Evolutionary conservation across 1,284 basidiomycete species (phyloP).

Genomic region (Coniferiporia sulphurascens): DNA sequence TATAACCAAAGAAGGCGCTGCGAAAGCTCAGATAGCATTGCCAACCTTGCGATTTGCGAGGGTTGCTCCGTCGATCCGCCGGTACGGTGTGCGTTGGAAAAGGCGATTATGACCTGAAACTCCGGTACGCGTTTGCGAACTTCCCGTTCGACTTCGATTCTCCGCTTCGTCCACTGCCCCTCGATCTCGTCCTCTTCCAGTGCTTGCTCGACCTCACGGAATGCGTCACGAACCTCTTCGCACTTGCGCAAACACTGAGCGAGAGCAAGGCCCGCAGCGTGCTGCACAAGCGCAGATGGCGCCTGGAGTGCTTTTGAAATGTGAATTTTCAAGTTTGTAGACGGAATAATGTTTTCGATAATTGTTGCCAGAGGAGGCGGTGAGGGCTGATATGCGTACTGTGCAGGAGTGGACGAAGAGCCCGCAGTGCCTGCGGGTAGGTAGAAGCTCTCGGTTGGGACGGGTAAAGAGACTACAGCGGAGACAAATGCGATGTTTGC

Average conservation of each 20-base stretch:
- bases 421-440: conserved; percentile 31
- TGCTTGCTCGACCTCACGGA: conserved; percentile 46
- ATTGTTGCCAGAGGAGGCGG: conserved; percentile 70
- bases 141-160: conserved; percentile 68
- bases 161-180: conserved; percentile 65
- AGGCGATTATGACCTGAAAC: conserved; percentile 76
- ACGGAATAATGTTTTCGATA: conserved; percentile 74
- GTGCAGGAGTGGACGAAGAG: conserved; percentile 22
- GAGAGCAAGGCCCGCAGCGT: conserved; percentile 73
- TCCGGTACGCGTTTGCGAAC: conserved; percentile 77
- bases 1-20: conserved; percentile 83
- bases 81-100: conserved; percentile 48
- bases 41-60: conserved; percentile 36
- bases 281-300: conserved; percentile 71
- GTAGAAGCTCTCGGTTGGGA: conserved; percentile 63
- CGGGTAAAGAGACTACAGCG: conserved; percentile 67
- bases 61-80: conserved; percentile 26
- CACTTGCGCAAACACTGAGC: conserved; percentile 72
- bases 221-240: conserved; percentile 45
- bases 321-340: conserved; percentile 61
- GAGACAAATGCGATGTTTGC: conserved; percentile 82
- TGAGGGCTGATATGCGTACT: conserved; percentile 50
- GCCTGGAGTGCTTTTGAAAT: conserved; percentile 78
- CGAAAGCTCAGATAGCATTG: conserved; percentile 72
- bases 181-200: conserved; percentile 60